These are phyloP conservation scores for Pulveroboletus sp. DNA, from an alignment of 768 basidiomycete species.

Conservation along the genomic window DNA sequence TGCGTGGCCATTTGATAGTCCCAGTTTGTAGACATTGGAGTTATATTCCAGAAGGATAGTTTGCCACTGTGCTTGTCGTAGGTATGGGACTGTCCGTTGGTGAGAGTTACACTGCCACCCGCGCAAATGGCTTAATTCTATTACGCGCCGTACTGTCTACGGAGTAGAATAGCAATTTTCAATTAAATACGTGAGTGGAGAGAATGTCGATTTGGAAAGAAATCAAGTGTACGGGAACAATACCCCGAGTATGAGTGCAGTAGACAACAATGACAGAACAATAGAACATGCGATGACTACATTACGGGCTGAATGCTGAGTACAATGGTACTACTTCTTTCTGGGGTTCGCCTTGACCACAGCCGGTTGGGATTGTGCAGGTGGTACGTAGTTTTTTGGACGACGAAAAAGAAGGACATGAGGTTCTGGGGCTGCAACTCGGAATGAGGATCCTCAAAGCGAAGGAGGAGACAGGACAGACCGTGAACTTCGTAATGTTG, in stretches of 20 bases:
- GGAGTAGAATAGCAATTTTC: neutral
- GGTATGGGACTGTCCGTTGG: no score
- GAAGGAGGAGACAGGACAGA: constrained; percentile 27
- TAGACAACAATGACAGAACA: constrained; percentile 18
- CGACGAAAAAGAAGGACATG: constrained; percentile 93
- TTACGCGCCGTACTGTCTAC: no score
- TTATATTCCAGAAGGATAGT: no score
- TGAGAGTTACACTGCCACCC: no score
- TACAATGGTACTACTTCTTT: constrained; percentile 34
- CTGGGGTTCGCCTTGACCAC: constrained; percentile 38
- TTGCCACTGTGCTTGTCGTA: no score
- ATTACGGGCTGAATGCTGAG: constrained; percentile 5
- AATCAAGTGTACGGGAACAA: constrained; percentile 7
- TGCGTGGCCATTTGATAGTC: no score
- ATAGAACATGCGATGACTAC: constrained; percentile 20
- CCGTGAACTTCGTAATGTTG: constrained; percentile 98
- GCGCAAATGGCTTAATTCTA: no score
- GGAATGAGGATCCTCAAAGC: constrained; percentile 10
- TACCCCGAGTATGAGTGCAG: constrained; percentile 16
- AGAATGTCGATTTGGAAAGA: constrained; percentile 6
- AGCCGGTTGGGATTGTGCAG: constrained; percentile 40
- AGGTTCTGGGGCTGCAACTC: constrained; percentile 72
- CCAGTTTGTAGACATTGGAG: no score
- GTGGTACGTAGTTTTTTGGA: constrained; percentile 58
- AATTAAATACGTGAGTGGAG: constrained; percentile 5